Evolutionary conservation across 164 flowering plant genomes (phyloP), one percentile per base, ranked within the genome.

Genomic region (Macadamia tetraphylla): DNA sequence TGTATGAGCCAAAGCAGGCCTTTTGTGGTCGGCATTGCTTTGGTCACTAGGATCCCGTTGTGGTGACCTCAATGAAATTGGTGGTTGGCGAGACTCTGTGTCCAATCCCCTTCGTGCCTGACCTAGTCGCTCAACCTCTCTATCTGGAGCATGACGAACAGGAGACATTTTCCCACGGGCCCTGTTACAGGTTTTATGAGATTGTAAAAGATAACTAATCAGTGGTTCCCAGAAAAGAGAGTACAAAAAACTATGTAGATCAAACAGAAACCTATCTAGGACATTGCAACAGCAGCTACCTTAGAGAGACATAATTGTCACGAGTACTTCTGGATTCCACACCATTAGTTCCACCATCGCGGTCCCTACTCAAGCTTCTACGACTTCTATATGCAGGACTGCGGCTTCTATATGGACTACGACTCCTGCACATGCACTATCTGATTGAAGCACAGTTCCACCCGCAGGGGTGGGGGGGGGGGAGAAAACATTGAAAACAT

Each of bases 11-110:
- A 56, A 73, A 51, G 65, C 67, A 35, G 70, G 70, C 29, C n/a
- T 62, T 65, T 76, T 80, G 42, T 63, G 62, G 40, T 49, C 66
- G 6, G 49, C 66, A 70, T 74, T 5, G 40, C 40, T 35, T 35
- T 5, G 40, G 40, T 35, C 73, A 29, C 58, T 69, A 14, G 67
- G 56, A 64, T 83, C 89, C 68, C 81, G 80, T 60, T 78, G 87
- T 30, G 87, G 86, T 60, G 93, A 88, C 72, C 85, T 77, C 74
- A 81, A 31, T 67, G 90, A 76, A 63, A 78, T 79, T 51, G 78
- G 73, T 23, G 79, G 74, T 64, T 62, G 78, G 32, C 55, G 77
- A 0, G 77, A 65, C 29, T 62, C 42, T 65, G 73, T 46, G 23
- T 71, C 79, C 10, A 48, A 23, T 58, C 69, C 81, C 62, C 66